phyloP scores from a whole-genome alignment of 345 rosid genomes.

The Eutrema yunnanense region DNA sequence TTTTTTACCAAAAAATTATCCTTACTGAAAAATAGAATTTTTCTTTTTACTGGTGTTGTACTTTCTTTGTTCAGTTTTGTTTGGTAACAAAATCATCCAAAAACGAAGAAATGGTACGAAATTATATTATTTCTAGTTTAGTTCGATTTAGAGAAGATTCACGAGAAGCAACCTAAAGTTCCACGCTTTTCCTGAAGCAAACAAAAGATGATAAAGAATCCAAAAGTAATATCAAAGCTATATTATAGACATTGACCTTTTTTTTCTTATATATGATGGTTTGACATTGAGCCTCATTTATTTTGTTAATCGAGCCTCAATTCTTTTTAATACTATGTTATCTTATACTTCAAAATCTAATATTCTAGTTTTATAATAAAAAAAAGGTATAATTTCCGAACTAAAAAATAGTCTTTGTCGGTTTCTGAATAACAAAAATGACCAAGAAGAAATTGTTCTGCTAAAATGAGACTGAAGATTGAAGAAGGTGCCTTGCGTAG shows the following conservation, averaged over 20 bases:
- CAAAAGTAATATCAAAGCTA: not conserved
- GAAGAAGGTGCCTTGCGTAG: constrained; percentile 26
- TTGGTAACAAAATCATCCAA: not conserved
- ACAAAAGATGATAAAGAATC: not conserved
- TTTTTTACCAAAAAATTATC: not conserved
- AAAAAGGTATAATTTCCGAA: not conserved
- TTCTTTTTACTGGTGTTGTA: too few relatives aligned
- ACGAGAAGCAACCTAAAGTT: constrained; percentile 20
- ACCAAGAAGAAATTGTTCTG: not conserved
- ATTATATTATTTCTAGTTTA: not conserved
- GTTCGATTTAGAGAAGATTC: constrained; percentile 7
- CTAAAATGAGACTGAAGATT: not conserved
- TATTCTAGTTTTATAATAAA: not conserved
- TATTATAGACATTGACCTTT: constrained; percentile 9
- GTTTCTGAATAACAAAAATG: not conserved
- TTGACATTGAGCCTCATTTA: constrained; percentile 12
- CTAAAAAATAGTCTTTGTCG: constrained; percentile 9
- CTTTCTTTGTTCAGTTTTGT: not conserved
- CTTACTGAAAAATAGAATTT: too few relatives aligned
- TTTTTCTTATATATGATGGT: not conserved
- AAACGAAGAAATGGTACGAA: too few relatives aligned
- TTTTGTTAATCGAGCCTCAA: constrained; percentile 1
- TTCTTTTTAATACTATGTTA: constrained; percentile 14
- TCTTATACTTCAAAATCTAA: not conserved
- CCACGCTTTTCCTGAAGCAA: constrained; percentile 7